Conservation (phyloP, 2,329 filamentous ascomycete species). For the Aschersonia sp. region DNA sequence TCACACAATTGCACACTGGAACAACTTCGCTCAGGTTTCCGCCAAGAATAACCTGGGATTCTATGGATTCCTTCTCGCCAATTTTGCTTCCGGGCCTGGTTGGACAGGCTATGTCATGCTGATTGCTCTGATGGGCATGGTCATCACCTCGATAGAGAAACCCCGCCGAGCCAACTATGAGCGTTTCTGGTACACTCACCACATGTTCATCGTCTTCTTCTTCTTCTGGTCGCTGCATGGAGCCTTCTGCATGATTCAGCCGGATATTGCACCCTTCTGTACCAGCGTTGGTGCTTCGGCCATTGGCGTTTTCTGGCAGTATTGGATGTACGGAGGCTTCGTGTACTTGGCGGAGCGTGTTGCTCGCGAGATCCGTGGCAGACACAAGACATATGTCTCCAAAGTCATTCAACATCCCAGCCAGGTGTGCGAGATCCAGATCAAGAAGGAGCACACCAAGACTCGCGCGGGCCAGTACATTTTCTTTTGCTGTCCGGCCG, state of each 20-base stretch:
- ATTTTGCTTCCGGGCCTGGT: constrained; percentile 66
- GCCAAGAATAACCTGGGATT: constrained; percentile 63
- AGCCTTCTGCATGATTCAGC: constrained; percentile 82
- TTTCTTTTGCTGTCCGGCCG: constrained; percentile 74
- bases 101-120: constrained; percentile 85
- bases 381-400: constrained; percentile 73
- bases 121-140: constrained; percentile 63
- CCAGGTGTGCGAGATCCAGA: constrained; percentile 82
- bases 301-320: constrained; percentile 76
- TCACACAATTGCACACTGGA: constrained; percentile 77
- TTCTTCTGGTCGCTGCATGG: constrained; percentile 85
- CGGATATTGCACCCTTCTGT: constrained; percentile 69
- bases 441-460: constrained; percentile 80
- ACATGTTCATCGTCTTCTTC: constrained; percentile 80
- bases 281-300: constrained; percentile 49
- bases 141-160: constrained; percentile 63
- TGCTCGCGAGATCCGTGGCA: constrained; percentile 63
- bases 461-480: constrained; percentile 77
- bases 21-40: constrained; percentile 68
- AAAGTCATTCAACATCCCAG: constrained; percentile 84
- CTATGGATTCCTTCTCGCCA: constrained; percentile 63
- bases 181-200: constrained; percentile 83
- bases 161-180: constrained; percentile 70
- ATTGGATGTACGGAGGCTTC: constrained; percentile 76
- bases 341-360: constrained; percentile 69